These are phyloP conservation scores for Suillus cothurnatus DNA, from an alignment of 768 basidiomycete species.

Conservation along the genomic window DNA sequence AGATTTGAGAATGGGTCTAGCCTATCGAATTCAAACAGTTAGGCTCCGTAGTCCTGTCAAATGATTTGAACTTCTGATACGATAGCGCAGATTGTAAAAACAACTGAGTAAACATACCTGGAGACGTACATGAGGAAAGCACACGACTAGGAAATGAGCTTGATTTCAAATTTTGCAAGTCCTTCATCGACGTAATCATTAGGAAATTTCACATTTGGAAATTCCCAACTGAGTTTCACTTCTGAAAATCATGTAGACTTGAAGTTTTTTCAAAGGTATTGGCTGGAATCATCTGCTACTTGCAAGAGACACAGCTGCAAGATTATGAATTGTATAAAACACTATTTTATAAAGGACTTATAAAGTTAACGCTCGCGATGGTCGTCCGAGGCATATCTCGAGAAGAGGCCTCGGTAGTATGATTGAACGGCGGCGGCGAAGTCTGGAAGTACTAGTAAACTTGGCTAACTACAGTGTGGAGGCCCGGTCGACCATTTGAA, in stretches of 20 bases:
- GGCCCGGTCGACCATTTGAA: too few species aligned
- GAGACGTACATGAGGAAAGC: neutral
- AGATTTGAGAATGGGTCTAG: neutral
- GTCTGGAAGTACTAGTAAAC: too few species aligned
- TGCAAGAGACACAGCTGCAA: too few species aligned
- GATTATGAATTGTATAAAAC: too few species aligned
- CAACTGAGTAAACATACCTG: neutral
- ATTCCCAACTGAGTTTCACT: neutral
- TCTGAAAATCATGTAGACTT: neutral
- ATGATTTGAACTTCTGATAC: neutral
- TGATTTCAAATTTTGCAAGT: neutral
- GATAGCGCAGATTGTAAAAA: neutral
- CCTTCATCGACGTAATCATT: neutral
- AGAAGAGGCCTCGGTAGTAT: too few species aligned
- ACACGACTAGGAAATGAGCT: neutral
- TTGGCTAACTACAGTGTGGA: too few species aligned
- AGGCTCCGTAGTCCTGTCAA: neutral
- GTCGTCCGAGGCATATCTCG: too few species aligned
- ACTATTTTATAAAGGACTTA: too few species aligned
- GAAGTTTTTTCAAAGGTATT: too few species aligned
- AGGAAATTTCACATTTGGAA: neutral
- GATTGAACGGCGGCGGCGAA: too few species aligned
- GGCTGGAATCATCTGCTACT: too few species aligned
- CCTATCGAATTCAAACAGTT: neutral
- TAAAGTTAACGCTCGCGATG: too few species aligned